These are phyloP conservation scores for Thymus quinquecostatus DNA, from an alignment of 257 asterid species.

Conservation along the genomic window DNA sequence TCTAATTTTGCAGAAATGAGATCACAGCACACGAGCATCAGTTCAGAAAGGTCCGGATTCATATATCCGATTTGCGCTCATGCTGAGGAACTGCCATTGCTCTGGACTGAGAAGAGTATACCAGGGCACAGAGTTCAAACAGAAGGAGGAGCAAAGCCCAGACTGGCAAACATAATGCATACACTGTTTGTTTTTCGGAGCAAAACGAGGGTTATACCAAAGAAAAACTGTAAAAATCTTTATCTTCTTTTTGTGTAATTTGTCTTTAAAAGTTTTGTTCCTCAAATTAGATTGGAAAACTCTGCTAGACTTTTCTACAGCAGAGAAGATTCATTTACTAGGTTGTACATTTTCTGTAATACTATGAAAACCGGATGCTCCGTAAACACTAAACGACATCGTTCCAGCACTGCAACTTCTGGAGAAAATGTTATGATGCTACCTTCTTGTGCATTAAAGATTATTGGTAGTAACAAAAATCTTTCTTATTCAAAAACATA, in stretches of 20 bases:
- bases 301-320: too few species aligned
- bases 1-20: conserved; percentile 21
- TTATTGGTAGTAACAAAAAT: too few species aligned
- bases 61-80: background rate
- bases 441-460: too few species aligned
- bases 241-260: background rate
- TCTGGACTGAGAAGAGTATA: background rate
- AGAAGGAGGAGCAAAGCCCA: background rate
- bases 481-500: too few species aligned
- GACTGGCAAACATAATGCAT: background rate
- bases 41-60: background rate
- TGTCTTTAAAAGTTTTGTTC: too few species aligned
- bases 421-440: background rate
- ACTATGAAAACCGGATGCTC: background rate
- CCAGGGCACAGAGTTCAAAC: background rate
- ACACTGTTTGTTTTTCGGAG: background rate
- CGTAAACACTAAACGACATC: background rate
- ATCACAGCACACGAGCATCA: background rate
- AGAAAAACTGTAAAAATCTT: background rate
- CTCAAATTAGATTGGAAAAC: too few species aligned
- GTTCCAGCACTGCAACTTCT: background rate
- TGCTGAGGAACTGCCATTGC: background rate
- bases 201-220: background rate
- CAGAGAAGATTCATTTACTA: too few species aligned
- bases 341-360: too few species aligned